phyloP scores from a whole-genome alignment of 768 basidiomycete genomes.

The Phlegmacium glaucopus region DNA sequence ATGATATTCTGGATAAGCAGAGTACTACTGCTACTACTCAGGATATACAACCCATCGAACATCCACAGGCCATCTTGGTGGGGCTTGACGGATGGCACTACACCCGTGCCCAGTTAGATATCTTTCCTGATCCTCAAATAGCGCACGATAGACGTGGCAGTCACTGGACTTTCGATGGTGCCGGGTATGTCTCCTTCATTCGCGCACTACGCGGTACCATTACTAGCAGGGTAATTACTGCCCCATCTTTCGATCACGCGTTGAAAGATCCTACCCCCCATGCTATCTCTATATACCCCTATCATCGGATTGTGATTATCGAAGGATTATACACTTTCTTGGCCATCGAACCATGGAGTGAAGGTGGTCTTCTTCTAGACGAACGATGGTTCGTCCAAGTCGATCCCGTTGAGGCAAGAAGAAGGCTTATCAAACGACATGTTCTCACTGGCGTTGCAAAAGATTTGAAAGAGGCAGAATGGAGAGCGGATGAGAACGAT shows the following conservation, averaged over 20 bases:
- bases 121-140: conserved; percentile 68
- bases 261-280: conserved; percentile 79
- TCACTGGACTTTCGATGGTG: conserved; percentile 89
- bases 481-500: conserved; percentile 78
- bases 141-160: conserved; percentile 82
- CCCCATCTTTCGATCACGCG: conserved; percentile 85
- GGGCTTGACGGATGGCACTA: conserved; percentile 94
- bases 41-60: background rate
- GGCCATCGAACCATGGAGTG: conserved; percentile 67
- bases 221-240: conserved; percentile 37
- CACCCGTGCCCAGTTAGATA: conserved; percentile 72
- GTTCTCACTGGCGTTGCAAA: conserved; percentile 73
- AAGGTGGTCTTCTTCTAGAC: conserved; percentile 63
- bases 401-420: conserved; percentile 49
- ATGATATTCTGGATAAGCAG: conserved; percentile 33
- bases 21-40: conserved; percentile 2
- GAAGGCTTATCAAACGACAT: conserved; percentile 67
- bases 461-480: conserved; percentile 57
- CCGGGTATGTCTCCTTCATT: conserved; percentile 69
- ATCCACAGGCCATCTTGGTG: conserved; percentile 55
- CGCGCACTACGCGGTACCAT: conserved; percentile 40
- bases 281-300: conserved; percentile 51
- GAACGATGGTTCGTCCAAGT: conserved; percentile 76
- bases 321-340: conserved; percentile 91
- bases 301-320: conserved; percentile 77